A percentile compares a stretch with the other conserved stretches of the same genome.
Evolutionary conservation across 371 early-diverging fungal genomes (phyloP).

Genomic region (Apophysomyces elegans): DNA sequence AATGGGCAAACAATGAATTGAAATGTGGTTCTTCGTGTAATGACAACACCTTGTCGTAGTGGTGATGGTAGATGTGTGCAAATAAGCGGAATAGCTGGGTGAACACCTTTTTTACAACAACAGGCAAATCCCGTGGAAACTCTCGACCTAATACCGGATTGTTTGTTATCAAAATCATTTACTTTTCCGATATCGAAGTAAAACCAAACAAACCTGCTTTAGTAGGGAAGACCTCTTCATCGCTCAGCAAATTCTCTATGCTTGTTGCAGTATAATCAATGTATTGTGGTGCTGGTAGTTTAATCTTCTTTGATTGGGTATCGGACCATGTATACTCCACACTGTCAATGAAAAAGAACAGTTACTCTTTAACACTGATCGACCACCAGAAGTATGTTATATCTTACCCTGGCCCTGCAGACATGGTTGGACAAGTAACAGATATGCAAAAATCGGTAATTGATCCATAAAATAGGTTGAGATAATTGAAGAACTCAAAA

Average conservation of each 20-base stretch:
- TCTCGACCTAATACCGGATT: conserved; percentile 52
- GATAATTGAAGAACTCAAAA: conserved; percentile 94
- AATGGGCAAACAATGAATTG: conserved; percentile 94
- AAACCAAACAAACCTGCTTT: conserved; percentile 45
- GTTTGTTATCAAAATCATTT: not conserved
- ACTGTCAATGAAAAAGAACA: conserved; percentile 30
- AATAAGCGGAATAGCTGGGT: conserved; percentile 89
- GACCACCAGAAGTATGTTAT: too few species aligned
- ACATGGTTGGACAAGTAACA: conserved; percentile 84
- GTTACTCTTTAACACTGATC: too few species aligned
- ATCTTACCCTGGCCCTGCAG: conserved; percentile 80
- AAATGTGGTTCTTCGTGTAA: conserved; percentile 87
- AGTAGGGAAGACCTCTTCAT: conserved; percentile 89
- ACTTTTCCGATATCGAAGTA: not conserved
- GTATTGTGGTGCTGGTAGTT: conserved; percentile 92
- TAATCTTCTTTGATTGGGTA: conserved; percentile 79
- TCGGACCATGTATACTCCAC: conserved; percentile 93
- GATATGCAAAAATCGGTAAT: conserved; percentile 90
- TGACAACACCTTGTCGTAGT: conserved; percentile 85
- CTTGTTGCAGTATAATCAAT: conserved; percentile 92
- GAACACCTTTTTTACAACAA: conserved; percentile 71
- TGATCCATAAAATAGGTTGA: conserved; percentile 91
- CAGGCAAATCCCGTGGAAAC: conserved; percentile 83
- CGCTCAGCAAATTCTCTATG: conserved; percentile 85
- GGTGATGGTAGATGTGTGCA: conserved; percentile 94